Base-by-base conservation (phyloP, 176 grass and related monocot genomes). In the Oryza longistaminata region DNA sequence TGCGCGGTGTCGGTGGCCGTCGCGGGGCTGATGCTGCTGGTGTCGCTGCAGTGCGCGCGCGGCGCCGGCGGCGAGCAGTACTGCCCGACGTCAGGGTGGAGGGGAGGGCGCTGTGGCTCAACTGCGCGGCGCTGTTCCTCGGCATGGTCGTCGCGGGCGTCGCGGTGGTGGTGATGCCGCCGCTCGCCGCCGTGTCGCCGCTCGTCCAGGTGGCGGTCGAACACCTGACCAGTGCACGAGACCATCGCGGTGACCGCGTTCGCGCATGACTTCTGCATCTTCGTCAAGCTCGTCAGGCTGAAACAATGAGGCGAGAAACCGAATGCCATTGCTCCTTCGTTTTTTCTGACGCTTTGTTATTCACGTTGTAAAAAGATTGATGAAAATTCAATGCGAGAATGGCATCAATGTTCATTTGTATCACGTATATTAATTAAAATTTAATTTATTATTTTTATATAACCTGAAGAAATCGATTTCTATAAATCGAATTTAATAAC, bases 41-140 rank as follows among this genome's bases (percentile, higher is more conserved):
- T 82, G 2, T 62, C 69, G 3, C 6, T 35, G 68, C 7, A 62
- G 22, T 73, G 14, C 26, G 26, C 26, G 26, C 26, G 26, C 22
- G 42, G 21, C 55, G 55, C 21, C 55, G 55, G 55, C 55, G 55
- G 21, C 19, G 65, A 26, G 22, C n/a, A 29, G 13, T 53, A 45
- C 49, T 62, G 68, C 50, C 31, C 19, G 67, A 60, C 4, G 68
- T 31, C n/a, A 26, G 14, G 33, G 43, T 72, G 81, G 81, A 50
- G 19, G 60, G 11, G 71, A 46, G 71, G 40, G 71, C n/a, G 58
- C 26, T 83, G 81, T 83, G 81, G 70, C 61, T 82, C 52, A 82
- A 82, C 80, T 73, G 12, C 35, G 52, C 68, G n/a, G 50, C 80
- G 80, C 14, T 82, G 52, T 82, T 73, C 80, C 69, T 82, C 35